These are phyloP conservation scores for Cladobotryum protrusum DNA, from an alignment of 2,329 filamentous ascomycete genomes.

Conservation along the genomic window DNA sequence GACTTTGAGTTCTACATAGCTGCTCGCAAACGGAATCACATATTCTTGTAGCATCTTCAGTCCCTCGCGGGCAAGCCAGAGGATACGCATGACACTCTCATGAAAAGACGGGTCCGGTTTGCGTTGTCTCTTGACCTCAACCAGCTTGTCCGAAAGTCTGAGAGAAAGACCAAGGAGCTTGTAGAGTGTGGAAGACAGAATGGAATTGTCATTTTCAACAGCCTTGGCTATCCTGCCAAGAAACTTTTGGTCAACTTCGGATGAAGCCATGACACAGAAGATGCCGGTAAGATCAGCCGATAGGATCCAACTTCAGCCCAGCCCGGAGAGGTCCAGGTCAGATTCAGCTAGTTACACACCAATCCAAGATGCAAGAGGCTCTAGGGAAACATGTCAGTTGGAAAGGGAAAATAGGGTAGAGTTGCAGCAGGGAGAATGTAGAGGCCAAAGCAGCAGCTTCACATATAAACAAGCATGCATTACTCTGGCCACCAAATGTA, in stretches of 20 bases:
- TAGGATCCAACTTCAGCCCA: neutral
- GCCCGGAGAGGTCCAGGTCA: neutral
- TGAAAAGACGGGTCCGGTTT: constrained; percentile 78
- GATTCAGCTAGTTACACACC: neutral
- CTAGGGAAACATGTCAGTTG: no score
- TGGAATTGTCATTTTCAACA: constrained; percentile 69
- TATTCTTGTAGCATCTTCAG: constrained; percentile 81
- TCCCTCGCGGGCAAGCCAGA: constrained; percentile 93
- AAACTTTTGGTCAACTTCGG: constrained; percentile 96
- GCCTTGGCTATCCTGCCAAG: constrained; percentile 80
- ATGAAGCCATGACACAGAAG: constrained; percentile 73
- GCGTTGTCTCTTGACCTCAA: constrained; percentile 75
- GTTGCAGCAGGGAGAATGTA: neutral
- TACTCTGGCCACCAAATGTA: constrained; percentile 14
- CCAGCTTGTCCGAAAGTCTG: constrained; percentile 75
- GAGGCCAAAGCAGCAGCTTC: constrained; percentile 15
- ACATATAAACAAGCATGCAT: constrained; percentile 19
- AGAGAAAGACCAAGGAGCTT: constrained; percentile 88
- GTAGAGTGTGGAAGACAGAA: constrained; percentile 77
- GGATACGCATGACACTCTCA: constrained; percentile 78
- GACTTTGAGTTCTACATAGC: constrained; percentile 77
- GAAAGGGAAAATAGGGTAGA: neutral
- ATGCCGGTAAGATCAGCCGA: neutral
- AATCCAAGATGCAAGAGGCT: no score
- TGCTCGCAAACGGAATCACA: constrained; percentile 76